Conservation (phyloP, 108 stramenopile genomes). For the Epipyxis sp. region DNA sequence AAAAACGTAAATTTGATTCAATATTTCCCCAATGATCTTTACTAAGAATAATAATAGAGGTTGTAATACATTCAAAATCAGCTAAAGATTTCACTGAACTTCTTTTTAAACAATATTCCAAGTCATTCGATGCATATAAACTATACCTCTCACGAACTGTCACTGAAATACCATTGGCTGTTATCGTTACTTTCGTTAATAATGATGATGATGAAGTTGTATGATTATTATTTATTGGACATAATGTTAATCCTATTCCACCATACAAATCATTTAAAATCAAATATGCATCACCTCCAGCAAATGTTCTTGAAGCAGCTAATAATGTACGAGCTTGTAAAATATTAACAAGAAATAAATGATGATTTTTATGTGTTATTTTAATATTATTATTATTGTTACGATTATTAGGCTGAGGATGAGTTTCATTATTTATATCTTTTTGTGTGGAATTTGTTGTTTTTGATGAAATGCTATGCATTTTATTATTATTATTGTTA, state of each 20-base stretch:
- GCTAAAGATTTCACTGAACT: not conserved
- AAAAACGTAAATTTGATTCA: not conserved
- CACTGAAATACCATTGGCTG: not conserved
- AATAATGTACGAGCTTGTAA: not conserved
- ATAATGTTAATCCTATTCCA: not conserved
- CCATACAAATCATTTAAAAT: constrained; percentile 24
- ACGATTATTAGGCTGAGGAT: no score
- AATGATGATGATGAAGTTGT: not conserved
- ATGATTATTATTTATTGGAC: not conserved
- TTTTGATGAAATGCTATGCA: no score
- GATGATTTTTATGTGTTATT: no score
- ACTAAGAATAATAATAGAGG: not conserved
- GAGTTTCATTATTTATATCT: no score
- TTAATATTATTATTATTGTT: no score
- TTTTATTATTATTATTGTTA: no score
- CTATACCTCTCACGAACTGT: not conserved
- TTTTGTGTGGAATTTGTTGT: no score
- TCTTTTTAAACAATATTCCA: not conserved
- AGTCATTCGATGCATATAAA: not conserved
- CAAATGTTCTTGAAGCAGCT: constrained; percentile 16
- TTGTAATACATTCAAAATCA: not conserved
- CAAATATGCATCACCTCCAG: constrained; percentile 16
- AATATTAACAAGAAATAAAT: no score
- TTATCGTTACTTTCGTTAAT: not conserved
- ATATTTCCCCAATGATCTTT: not conserved